These are phyloP conservation scores for Coffea eugenioides DNA, from an alignment of 257 asterid genomes.

Conservation along the genomic window DNA sequence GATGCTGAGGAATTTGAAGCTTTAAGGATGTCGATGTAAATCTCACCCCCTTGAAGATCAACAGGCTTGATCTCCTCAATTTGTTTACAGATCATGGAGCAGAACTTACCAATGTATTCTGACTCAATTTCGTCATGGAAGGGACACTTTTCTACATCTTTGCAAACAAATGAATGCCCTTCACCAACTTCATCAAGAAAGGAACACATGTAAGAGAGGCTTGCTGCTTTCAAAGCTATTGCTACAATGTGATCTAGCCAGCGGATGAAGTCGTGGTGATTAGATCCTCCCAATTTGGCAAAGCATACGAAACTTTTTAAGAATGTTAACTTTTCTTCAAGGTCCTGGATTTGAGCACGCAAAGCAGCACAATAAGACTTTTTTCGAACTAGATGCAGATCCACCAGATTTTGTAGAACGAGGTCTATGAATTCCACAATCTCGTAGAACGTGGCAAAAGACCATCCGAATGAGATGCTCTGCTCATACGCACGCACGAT, in stretches of 20 bases:
- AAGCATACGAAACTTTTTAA: neutral
- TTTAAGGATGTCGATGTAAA: neutral
- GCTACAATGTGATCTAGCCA: neutral
- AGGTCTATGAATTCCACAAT: neutral
- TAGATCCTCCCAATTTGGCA: neutral
- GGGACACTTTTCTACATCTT: too few species aligned
- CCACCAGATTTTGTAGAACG: neutral
- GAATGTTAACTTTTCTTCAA: neutral
- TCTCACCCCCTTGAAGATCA: neutral
- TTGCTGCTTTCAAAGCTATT: neutral
- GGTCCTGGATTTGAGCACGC: neutral
- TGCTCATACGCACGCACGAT: too few species aligned
- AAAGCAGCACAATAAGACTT: neutral
- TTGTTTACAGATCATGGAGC: neutral
- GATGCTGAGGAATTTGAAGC: neutral
- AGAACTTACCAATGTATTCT: neutral
- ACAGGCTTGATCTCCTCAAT: neutral
- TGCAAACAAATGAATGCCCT: too few species aligned
- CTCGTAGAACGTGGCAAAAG: too few species aligned
- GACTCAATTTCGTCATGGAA: too few species aligned
- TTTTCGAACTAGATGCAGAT: neutral
- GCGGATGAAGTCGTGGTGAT: too few species aligned
- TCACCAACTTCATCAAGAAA: too few species aligned
- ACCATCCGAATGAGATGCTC: too few species aligned
- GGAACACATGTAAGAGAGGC: neutral